Percentiles rank a stretch among this genome's conserved stretches.
Evolutionary conservation across 352 stramenopile genomes (phyloP).

Genomic region (Globisporangium apiculatum): DNA sequence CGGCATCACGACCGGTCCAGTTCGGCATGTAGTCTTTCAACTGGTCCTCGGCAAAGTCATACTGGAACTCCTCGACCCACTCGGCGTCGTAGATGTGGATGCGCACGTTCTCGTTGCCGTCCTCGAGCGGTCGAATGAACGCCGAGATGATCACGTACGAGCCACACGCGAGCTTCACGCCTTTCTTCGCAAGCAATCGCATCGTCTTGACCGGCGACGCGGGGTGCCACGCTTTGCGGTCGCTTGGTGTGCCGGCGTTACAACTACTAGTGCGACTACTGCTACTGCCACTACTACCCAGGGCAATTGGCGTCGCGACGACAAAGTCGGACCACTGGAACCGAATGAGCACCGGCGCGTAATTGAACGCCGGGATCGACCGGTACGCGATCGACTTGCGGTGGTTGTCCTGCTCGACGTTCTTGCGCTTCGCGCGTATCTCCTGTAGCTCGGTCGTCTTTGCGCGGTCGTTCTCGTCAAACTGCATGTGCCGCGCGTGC

Average conservation of each 20-base stretch:
- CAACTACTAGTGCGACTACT: too few relatives aligned
- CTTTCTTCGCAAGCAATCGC: conserved; percentile 49
- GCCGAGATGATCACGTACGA: conserved; percentile 63
- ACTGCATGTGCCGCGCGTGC: conserved; percentile 34
- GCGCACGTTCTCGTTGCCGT: conserved; percentile 64
- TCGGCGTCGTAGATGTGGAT: conserved; percentile 71
- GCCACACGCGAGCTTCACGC: conserved; percentile 41
- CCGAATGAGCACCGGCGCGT: conserved; percentile 49
- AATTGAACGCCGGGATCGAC: conserved; percentile 62
- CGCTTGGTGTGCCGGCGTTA: neutral
- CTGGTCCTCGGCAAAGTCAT: conserved; percentile 64
- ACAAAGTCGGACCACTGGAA: conserved; percentile 77
- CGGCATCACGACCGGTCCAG: conserved; percentile 26
- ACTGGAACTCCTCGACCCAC: conserved; percentile 69
- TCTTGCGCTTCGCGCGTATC: conserved; percentile 52
- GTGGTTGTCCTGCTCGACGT: conserved; percentile 49
- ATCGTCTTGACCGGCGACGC: conserved; percentile 49
- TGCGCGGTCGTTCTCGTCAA: conserved; percentile 35
- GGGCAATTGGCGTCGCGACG: conserved; percentile 37
- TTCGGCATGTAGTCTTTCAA: conserved; percentile 42
- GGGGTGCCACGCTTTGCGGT: conserved; percentile 12
- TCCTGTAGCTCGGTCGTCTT: conserved; percentile 17
- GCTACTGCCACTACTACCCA: neutral
- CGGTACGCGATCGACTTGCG: conserved; percentile 52
- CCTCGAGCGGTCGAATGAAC: conserved; percentile 59